Conservation (phyloP, 78 protist genomes). For the Chrysochromulina parva region DNA sequence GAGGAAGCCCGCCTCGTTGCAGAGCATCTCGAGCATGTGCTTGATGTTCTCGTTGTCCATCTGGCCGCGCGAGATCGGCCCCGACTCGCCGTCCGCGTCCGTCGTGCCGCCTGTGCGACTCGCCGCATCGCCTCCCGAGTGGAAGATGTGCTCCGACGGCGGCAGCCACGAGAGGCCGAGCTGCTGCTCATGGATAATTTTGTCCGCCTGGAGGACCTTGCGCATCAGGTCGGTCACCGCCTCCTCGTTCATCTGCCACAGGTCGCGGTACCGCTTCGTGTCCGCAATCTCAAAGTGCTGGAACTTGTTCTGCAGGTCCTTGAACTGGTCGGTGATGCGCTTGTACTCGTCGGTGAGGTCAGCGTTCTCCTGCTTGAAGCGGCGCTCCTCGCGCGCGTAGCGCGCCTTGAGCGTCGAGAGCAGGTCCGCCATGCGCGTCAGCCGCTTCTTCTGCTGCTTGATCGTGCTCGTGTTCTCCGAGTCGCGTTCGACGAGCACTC, state of each 20-base stretch:
- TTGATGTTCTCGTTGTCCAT: background rate
- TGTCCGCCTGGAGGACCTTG: slow-evolving; percentile 60
- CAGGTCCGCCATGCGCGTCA: slow-evolving; percentile 53
- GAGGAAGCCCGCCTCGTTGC: slow-evolving; percentile 52
- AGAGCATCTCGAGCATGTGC: slow-evolving; percentile 44
- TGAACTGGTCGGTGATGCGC: slow-evolving; percentile 74
- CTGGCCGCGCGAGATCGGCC: background rate
- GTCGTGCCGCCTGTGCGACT: too few relatives aligned
- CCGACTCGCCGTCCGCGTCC: background rate
- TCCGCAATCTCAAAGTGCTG: slow-evolving; percentile 69
- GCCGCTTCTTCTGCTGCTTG: slow-evolving; percentile 61
- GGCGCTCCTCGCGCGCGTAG: slow-evolving; percentile 21
- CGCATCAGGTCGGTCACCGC: slow-evolving; percentile 37
- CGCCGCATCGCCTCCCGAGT: background rate
- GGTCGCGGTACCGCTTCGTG: slow-evolving; percentile 48
- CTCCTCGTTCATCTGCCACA: slow-evolving; percentile 78
- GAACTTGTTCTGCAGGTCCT: slow-evolving; percentile 75
- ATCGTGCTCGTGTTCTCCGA: slow-evolving; percentile 65
- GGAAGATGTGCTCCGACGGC: background rate
- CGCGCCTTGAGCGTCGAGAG: slow-evolving; percentile 34
- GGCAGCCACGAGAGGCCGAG: slow-evolving; percentile 63
- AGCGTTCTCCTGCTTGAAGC: background rate
- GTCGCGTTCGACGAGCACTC: slow-evolving; percentile 69
- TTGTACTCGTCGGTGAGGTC: slow-evolving; percentile 70
- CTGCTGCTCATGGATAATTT: slow-evolving; percentile 68